Base-by-base conservation (phyloP, 805 yeast genomes). In the Pichia sporocuriosa region DNA sequence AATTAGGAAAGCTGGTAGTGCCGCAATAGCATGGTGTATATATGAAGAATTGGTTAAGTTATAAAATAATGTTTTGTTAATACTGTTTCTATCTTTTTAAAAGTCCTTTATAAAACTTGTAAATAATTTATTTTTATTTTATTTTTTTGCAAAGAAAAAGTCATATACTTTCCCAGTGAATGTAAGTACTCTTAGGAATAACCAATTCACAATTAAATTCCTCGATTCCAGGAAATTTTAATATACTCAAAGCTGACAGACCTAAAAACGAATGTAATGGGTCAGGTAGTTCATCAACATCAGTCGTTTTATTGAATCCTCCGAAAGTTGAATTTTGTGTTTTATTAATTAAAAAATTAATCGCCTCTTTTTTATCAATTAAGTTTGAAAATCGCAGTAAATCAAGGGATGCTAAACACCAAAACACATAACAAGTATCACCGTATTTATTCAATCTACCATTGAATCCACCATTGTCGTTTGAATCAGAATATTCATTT, bases 21-120 rank as follows among this genome's bases (percentile, higher is more conserved):
- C 97, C 0, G 97, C 96, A 1, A 87, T 93, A 46, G 88, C 96
- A 37, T 93, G 98, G 98, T 86, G 96, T 45, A 81, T 93, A 20
- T 93, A 90, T 59, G 98, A 93, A 61, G 97, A 93, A 57, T 64
- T 90, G 41, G 74, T 90, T 30, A 73, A 72, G 36, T 42, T 59
- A 25, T 59, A 40, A 35, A 23, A 11, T 6, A 21, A 17, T 13
- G 12, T n/a, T 26, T 13, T 26, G 13, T 26, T 9, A 26, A 6
- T 26, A 24, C 11, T 11, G 11, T 24, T 8, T 24, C 8, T 11
- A 24, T 24, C n/a, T n/a, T n/a, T n/a, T n/a, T n/a, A n/a, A n/a
- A n/a, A n/a, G n/a, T n/a, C n/a, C n/a, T n/a, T n/a, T n/a, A n/a
- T n/a, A n/a, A 32, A 21, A 32, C 21, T n/a, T 21, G 21, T n/a